A percentile compares a stretch with the other conserved stretches of the same genome.
These are phyloP conservation scores for Paxillus ammoniavirescens DNA, from an alignment of 768 basidiomycete species.

Conservation along the genomic window DNA sequence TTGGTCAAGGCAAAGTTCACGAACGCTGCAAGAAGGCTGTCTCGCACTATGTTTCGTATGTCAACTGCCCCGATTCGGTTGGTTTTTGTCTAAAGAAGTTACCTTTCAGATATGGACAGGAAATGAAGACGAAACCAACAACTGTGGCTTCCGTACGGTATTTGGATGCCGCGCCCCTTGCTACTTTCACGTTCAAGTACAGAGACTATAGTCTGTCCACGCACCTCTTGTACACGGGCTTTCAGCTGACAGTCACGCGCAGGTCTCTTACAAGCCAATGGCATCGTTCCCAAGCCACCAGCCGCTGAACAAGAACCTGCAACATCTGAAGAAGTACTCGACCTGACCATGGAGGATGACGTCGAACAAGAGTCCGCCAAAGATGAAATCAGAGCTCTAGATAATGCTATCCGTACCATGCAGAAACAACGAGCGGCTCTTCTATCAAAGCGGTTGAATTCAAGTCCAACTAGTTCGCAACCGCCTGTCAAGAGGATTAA, in stretches of 20 bases:
- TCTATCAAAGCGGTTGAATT: constrained; percentile 3
- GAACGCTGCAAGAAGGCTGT: constrained; percentile 33
- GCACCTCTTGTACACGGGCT: not conserved
- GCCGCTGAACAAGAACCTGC: not conserved
- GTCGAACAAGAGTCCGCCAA: constrained; percentile 9
- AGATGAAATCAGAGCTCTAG: constrained; percentile 9
- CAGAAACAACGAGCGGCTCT: not conserved
- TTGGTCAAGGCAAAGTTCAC: constrained; percentile 21
- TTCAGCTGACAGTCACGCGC: not conserved
- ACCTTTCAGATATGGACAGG: constrained; percentile 22
- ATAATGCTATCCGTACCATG: not conserved
- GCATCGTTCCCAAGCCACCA: constrained; percentile 20
- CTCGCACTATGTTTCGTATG: constrained; percentile 28
- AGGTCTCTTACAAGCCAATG: constrained; percentile 29
- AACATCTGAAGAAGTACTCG: constrained; percentile 15
- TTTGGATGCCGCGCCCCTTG: constrained; percentile 21
- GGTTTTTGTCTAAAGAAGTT: not conserved
- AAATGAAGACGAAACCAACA: not conserved
- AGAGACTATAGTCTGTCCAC: constrained; percentile 25
- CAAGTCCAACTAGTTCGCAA: constrained; percentile 1
- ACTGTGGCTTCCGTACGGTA: not conserved
- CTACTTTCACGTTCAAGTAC: constrained; percentile 30
- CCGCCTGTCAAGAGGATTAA: constrained; percentile 26
- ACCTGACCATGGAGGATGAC: constrained; percentile 14
- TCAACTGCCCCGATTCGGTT: not conserved